A percentile compares a stretch with the other conserved stretches of the same genome.
phyloP scores from a whole-genome alignment of 2,329 filamentous ascomycete species.

The Clonostachys byssicola region DNA sequence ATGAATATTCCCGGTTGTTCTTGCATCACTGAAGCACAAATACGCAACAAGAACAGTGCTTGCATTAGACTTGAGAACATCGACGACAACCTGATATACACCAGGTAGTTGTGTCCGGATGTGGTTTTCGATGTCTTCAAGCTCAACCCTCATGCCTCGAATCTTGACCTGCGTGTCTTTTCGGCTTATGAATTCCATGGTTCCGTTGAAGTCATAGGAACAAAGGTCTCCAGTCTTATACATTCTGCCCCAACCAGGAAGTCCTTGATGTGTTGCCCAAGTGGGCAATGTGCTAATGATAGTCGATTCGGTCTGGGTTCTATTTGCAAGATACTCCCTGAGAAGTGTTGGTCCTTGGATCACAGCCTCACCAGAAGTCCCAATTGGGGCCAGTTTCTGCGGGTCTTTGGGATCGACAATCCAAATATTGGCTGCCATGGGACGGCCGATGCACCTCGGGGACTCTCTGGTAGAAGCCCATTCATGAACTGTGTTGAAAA shows the following conservation, averaged over 20 bases:
- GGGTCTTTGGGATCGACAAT: conserved; percentile 9
- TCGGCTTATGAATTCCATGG: conserved; percentile 8
- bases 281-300: conserved; percentile 39
- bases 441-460: background rate
- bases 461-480: background rate
- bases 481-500: background rate
- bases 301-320: conserved; percentile 39
- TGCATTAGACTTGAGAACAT: conserved; percentile 2
- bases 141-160: conserved; percentile 9
- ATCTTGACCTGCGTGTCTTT: conserved; percentile 12
- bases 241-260: background rate
- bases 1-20: background rate
- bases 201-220: conserved; percentile 6
- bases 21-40: background rate
- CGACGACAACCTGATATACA: conserved; percentile 2
- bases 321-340: conserved; percentile 49
- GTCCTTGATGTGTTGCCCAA: conserved; percentile 30
- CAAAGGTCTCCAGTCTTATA: conserved; percentile 11
- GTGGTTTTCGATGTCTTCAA: conserved; percentile 8
- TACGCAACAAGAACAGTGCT: background rate
- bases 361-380: conserved; percentile 32
- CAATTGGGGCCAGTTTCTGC: conserved; percentile 12
- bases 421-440: conserved; percentile 3
- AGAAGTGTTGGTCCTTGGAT: conserved; percentile 47
- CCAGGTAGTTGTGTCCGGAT: background rate